Evolutionary conservation across 2,329 filamentous ascomycete species (phyloP), one percentile per base, ranked within the genome.

Genomic region (Diaporthe vexans): DNA sequence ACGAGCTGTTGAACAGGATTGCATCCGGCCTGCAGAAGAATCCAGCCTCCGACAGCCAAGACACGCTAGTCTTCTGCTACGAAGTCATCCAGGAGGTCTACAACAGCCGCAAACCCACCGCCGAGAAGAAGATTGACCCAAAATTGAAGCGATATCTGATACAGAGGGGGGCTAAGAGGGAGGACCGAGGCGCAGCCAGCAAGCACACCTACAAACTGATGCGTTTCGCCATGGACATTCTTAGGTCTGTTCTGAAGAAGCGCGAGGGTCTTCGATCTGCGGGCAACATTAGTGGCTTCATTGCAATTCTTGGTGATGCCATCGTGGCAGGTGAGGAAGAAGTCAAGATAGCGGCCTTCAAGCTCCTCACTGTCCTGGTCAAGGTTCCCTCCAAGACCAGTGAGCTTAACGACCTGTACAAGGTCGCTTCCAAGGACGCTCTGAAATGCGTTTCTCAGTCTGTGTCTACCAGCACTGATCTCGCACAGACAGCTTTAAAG

Each of bases 1-100:
- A 99, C 80, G 93, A 97, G 73, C 86, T 99, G 26, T 88, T 99
- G 73, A 90, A 93, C 68, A 92, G 97, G 71, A 94, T 99, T 70
- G 93, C 94, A 1, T 89, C 94, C 10, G 97, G 97, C 43, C 87
- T 99, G 5, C 83, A 97, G 37, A 92, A 94, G 77, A 99, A 99
- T 78, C 88, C 93, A 10, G 92, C 92, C 0, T 92, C 94, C 0
- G 91, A 93, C 77, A 94, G 91, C 78, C 91, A 93, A 65, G 94
- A 98, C 77, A 92, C 96, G 54, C 86, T 99, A n/a, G 86, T 98
- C 0, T 98, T 99, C 83, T 98, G 95, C 82, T 98, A 98, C 81
- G 95, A 98, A 82, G 90, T 98, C 61, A 94, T 98, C 54, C 94
- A 97, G 80, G 93, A 95, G 76, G 94, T 94, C 0, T 97, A 98